Evolutionary conservation across 164 flowering plant species (phyloP).

Genomic region (Platanus orientalis): DNA sequence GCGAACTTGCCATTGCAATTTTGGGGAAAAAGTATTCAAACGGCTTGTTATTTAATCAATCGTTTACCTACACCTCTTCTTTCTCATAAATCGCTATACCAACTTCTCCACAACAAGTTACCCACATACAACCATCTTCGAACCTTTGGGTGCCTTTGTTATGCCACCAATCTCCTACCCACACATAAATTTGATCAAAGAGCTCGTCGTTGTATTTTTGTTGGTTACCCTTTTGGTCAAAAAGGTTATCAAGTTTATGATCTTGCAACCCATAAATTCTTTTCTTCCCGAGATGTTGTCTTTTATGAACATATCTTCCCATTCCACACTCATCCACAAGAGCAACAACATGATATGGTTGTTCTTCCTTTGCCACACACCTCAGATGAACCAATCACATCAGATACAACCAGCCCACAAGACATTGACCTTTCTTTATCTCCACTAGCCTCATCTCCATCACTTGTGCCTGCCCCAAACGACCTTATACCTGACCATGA

Average conservation of each 20-base stretch:
- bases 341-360: too few relatives aligned
- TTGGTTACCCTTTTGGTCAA: too few relatives aligned
- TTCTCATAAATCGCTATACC: not conserved
- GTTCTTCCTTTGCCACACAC: too few relatives aligned
- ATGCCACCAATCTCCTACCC: not conserved
- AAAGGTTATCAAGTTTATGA: too few relatives aligned
- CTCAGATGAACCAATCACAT: too few relatives aligned
- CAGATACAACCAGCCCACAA: not conserved
- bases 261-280: not conserved
- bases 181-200: not conserved
- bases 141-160: not conserved
- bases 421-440: not conserved
- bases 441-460: not conserved
- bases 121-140: not conserved
- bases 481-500: too few relatives aligned
- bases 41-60: not conserved
- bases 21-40: not conserved
- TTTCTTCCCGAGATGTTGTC: not conserved
- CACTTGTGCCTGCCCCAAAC: not conserved
- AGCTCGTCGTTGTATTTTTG: not conserved
- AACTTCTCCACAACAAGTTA: not conserved
- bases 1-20: not conserved
- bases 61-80: not conserved
- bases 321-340: too few relatives aligned
- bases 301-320: too few relatives aligned